Evolutionary conservation across 75 land plant genomes (phyloP).

Genomic region (Sequoiadendron giganteum): DNA sequence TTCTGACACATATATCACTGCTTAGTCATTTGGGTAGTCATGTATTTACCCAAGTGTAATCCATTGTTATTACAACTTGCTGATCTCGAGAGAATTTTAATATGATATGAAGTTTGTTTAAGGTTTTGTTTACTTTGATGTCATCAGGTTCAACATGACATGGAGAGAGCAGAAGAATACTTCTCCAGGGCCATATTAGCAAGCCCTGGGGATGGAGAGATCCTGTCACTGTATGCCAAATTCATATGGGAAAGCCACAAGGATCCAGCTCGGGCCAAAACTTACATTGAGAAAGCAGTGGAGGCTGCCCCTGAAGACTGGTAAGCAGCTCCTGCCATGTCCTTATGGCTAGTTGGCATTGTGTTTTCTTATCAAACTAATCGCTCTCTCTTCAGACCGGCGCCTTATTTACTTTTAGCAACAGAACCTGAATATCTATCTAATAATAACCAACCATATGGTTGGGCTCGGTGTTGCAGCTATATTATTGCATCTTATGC

Average conservation of each 20-base stretch:
- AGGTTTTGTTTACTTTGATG: not conserved
- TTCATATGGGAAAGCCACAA: constrained; percentile 39
- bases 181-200: constrained; percentile 51
- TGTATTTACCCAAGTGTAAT: too few species aligned
- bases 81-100: not conserved
- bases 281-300: constrained; percentile 50
- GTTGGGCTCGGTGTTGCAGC: constrained; percentile 30
- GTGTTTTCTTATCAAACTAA: not conserved
- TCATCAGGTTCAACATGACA: constrained; percentile 21
- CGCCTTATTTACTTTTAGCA: not conserved
- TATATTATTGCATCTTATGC: constrained; percentile 66
- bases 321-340: not conserved
- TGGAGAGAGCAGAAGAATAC: constrained; percentile 33
- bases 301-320: constrained; percentile 48
- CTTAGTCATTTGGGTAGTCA: too few species aligned
- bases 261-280: constrained; percentile 35
- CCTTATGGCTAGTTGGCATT: not conserved
- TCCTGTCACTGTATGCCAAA: constrained; percentile 43
- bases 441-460: not conserved
- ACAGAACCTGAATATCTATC: not conserved
- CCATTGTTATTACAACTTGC: not conserved
- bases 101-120: not conserved
- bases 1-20: too few species aligned
- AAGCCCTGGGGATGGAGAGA: constrained; percentile 40
- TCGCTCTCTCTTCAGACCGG: too few species aligned